Evolutionary conservation across 306 rosid species (phyloP).

Genomic region (Quercus glauca): DNA sequence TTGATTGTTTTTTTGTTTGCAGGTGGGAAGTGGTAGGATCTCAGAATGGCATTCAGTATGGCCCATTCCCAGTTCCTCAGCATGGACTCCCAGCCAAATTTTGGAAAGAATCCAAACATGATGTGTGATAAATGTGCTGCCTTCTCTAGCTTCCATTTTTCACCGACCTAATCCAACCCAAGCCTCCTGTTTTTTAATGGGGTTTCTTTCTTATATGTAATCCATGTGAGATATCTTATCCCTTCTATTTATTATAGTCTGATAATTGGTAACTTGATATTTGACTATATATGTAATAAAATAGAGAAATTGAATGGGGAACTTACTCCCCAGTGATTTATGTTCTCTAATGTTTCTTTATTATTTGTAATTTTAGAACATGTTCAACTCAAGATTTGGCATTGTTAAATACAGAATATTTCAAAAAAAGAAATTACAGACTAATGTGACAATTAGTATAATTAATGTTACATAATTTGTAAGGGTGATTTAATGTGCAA

Average conservation of each 20-base stretch:
- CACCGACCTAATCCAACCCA: conserved; percentile 10
- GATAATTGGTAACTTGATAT: background rate
- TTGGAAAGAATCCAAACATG: conserved; percentile 41
- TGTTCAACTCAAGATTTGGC: background rate
- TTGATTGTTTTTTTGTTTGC: conserved; percentile 22
- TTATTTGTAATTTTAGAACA: background rate
- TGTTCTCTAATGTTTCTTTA: background rate
- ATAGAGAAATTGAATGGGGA: background rate
- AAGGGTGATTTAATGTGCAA: conserved; percentile 24
- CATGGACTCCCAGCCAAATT: conserved; percentile 82
- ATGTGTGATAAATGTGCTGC: conserved; percentile 24
- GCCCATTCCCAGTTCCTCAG: conserved; percentile 87
- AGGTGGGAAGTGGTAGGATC: conserved; percentile 83
- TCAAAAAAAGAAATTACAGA: no score
- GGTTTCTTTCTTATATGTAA: conserved; percentile 12
- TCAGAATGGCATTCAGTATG: conserved; percentile 63
- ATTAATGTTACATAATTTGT: background rate
- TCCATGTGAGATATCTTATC: conserved; percentile 7
- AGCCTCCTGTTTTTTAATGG: conserved; percentile 38
- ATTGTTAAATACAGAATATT: no score
- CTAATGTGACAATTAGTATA: background rate
- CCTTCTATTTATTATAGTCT: background rate
- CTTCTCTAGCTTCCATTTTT: conserved; percentile 13
- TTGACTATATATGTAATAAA: background rate
- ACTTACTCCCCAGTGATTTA: background rate